Percentiles rank a stretch among this genome's conserved stretches.
Conservation (phyloP, 2,329 filamentous ascomycete species). For the Eurotiales sp. region DNA sequence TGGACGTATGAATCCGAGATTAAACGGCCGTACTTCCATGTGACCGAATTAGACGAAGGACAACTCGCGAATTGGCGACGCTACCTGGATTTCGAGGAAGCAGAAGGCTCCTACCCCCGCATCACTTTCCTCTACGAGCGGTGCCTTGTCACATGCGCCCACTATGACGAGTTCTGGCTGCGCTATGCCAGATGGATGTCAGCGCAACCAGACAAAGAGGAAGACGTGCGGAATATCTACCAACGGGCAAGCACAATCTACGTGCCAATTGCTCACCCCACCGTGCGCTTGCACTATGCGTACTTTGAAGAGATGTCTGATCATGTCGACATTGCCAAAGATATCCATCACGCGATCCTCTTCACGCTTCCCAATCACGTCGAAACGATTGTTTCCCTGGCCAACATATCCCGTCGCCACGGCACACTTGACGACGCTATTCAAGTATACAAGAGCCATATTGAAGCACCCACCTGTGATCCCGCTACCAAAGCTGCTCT, state of each 20-base stretch:
- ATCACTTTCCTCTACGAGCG: constrained; percentile 87
- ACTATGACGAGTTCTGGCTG: constrained; percentile 97
- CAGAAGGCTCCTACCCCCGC: constrained; percentile 70
- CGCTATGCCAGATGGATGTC: constrained; percentile 96
- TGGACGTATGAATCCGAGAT: constrained; percentile 95
- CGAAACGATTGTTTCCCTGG: constrained; percentile 83
- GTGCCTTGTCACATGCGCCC: constrained; percentile 85
- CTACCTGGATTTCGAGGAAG: constrained; percentile 93
- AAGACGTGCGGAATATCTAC: constrained; percentile 90
- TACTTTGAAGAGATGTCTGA: constrained; percentile 88
- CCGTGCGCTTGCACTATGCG: constrained; percentile 83
- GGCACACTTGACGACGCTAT: constrained; percentile 80
- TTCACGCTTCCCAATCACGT: constrained; percentile 73
- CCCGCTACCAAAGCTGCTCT: constrained; percentile 80
- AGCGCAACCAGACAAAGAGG: constrained; percentile 72
- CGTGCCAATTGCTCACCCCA: constrained; percentile 80
- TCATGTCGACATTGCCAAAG: constrained; percentile 71
- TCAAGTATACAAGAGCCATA: constrained; percentile 73
- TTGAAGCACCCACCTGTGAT: constrained; percentile 68
- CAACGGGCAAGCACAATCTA: constrained; percentile 79
- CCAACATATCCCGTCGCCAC: constrained; percentile 80
- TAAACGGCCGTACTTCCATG: constrained; percentile 94
- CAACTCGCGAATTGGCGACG: constrained; percentile 91
- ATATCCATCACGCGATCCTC: constrained; percentile 80
- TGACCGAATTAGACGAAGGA: constrained; percentile 81